A percentile compares a stretch with the other conserved stretches of the same genome.
These are phyloP conservation scores for Inga leiocalycina DNA, from an alignment of 306 rosid genomes.

Conservation along the genomic window DNA sequence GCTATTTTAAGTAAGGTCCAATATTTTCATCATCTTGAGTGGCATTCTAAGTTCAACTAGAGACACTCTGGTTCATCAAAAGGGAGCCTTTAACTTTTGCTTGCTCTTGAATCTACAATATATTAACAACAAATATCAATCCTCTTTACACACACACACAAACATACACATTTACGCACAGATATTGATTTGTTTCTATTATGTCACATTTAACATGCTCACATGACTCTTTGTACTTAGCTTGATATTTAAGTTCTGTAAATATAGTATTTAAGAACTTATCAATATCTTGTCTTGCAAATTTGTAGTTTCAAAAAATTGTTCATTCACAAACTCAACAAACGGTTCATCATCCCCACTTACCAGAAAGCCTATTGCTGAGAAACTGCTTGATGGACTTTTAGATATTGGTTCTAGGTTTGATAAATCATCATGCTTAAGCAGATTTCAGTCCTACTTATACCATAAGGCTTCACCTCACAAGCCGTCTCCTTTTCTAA, in stretches of 20 bases:
- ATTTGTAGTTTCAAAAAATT: background rate
- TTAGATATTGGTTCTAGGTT: slow-evolving; percentile 28
- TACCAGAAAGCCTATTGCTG: slow-evolving; percentile 14
- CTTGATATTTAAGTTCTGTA: background rate
- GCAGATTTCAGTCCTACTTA: slow-evolving; percentile 48
- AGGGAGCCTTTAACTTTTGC: background rate
- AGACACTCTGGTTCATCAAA: background rate
- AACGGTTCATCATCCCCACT: background rate
- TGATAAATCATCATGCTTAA: slow-evolving; percentile 46
- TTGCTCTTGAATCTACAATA: background rate
- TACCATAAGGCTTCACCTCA: slow-evolving; percentile 32
- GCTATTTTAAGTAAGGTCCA: background rate
- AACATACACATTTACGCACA: background rate
- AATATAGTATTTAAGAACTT: background rate
- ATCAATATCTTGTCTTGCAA: background rate
- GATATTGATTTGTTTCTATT: background rate
- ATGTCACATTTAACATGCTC: background rate
- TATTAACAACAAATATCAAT: background rate
- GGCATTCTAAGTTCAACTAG: background rate
- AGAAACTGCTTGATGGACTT: slow-evolving; percentile 35
- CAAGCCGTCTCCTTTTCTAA: slow-evolving; percentile 47
- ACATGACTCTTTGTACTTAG: background rate
- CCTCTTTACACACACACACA: background rate
- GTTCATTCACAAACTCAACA: background rate
- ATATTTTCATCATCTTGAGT: background rate